A percentile compares a stretch with the other conserved stretches of the same genome.
Evolutionary conservation across 106 monocot species (phyloP).

Genomic region (Dioscorea dumetorum): DNA sequence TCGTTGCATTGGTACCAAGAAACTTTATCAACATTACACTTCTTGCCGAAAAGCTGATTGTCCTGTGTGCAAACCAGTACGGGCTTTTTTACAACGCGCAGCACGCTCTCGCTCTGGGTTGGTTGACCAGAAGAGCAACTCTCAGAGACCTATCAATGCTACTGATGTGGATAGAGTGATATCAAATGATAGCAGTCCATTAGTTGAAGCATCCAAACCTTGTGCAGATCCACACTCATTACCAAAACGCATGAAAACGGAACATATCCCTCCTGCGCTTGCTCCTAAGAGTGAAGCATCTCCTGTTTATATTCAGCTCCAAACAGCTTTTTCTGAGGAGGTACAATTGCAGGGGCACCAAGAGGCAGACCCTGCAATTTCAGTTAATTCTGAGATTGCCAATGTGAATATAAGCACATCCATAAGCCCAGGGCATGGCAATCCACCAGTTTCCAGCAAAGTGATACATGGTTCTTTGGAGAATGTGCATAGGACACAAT

Average conservation of each 20-base stretch:
- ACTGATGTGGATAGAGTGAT: constrained; percentile 20
- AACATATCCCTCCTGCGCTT: constrained; percentile 26
- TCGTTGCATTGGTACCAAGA: constrained; percentile 48
- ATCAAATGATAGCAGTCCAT: constrained; percentile 12
- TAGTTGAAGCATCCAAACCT: constrained; percentile 23
- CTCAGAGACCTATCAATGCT: constrained; percentile 23
- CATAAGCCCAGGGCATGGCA: constrained; percentile 11
- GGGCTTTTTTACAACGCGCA: constrained; percentile 30
- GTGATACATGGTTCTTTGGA: constrained; percentile 15
- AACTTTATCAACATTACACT: constrained; percentile 43
- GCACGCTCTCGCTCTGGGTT: constrained; percentile 15
- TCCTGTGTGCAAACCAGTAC: constrained; percentile 73
- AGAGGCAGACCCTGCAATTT: constrained; percentile 6
- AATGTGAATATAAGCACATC: constrained; percentile 48
- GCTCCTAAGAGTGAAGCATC: constrained; percentile 36
- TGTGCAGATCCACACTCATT: constrained; percentile 36
- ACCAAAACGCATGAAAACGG: constrained; percentile 62
- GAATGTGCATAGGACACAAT: constrained; percentile 12
- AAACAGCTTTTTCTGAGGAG: constrained; percentile 23
- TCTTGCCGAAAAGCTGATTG: constrained; percentile 45
- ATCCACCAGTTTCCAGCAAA: constrained; percentile 13
- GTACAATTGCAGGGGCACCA: constrained; percentile 15
- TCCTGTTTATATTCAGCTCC: constrained; percentile 24
- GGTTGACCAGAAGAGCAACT: constrained; percentile 16
- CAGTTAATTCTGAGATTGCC: constrained; percentile 27